Evolutionary conservation across 2,329 filamentous ascomycete genomes (phyloP), one percentile per base, ranked within the genome.

Genomic region (Talaromyces pinophilus): DNA sequence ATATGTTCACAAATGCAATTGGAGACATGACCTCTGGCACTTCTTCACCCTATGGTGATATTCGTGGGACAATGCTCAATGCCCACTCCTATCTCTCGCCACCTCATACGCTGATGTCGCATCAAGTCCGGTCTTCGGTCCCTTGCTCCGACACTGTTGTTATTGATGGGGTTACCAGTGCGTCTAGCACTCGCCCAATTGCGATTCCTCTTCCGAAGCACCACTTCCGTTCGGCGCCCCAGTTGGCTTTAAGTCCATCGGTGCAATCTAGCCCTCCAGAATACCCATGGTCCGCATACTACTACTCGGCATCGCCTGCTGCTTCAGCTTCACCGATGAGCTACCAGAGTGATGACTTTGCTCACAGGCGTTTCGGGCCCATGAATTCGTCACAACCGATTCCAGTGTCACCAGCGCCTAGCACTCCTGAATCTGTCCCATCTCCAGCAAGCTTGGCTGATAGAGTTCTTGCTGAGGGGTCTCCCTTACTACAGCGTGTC

Each of bases 261-360:
- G 8, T 57, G 7, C 40, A 65, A 25, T 42, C 63, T 33, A 60
- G 57, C 55, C 40, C 63, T 19, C 30, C 42, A 25, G 42, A 50
- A 48, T 13, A 38, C n/a, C 55, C 19, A 22, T n/a, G 44, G 5
- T 10, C 10, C 7, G 11, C 38, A 38, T 54, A 50, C 11, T 54
- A 48, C n/a, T 52, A 64, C 22, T 33, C 54, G 5, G 38, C 25
- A 28, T 59, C 62, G 3, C 52, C 62, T 30, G 62, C 50, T 30
- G 33, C 38, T 8, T 63, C 62, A 3, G 25, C 42, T 11, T 44
- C 62, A 6, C 46, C 62, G 38, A 42, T 48, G 28, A 57, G 48
- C 33, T 11, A 17, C 8, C 35, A 60, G 13, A 42, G 57, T 33
- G 57, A 46, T 28, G 57, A 60, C 19, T 46, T 28, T 33, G 17